These are phyloP conservation scores for Candida koratica DNA, from an alignment of 805 yeast genomes.

Conservation along the genomic window DNA sequence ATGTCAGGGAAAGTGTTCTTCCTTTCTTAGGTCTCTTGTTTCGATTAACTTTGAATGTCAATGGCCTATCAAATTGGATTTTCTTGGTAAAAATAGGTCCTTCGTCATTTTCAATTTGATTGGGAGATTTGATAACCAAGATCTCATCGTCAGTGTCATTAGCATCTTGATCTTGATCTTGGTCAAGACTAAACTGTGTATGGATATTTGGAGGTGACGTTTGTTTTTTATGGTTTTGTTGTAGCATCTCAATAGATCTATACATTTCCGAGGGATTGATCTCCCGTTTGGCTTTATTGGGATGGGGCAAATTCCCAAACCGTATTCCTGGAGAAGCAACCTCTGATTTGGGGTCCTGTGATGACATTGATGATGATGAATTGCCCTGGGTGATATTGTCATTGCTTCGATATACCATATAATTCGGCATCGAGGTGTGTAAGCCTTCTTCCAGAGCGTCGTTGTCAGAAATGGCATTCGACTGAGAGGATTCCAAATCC, in stretches of 20 bases:
- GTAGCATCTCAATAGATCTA: slow-evolving; percentile 78
- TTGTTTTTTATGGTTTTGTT: slow-evolving; percentile 27
- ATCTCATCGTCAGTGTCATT: slow-evolving; percentile 56
- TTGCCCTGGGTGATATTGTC: background rate
- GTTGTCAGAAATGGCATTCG: slow-evolving; percentile 1
- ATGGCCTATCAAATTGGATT: slow-evolving; percentile 5
- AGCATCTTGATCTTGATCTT: slow-evolving; percentile 14
- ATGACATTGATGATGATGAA: background rate
- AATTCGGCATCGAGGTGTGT: slow-evolving; percentile 1
- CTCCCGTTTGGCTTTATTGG: slow-evolving; percentile 40
- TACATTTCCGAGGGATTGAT: slow-evolving; percentile 80
- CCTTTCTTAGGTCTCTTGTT: slow-evolving; percentile 10
- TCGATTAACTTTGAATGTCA: slow-evolving; percentile 1
- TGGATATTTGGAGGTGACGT: background rate
- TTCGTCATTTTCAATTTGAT: slow-evolving; percentile 52
- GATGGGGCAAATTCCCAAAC: slow-evolving; percentile 59
- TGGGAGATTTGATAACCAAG: slow-evolving; percentile 71
- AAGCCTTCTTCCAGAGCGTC: background rate
- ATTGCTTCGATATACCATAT: background rate
- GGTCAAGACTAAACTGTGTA: background rate
- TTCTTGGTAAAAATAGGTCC: slow-evolving; percentile 34
- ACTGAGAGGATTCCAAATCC: slow-evolving; percentile 12
- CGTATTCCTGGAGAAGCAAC: slow-evolving; percentile 32
- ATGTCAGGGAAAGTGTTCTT: slow-evolving; percentile 12
- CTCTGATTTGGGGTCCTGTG: slow-evolving; percentile 1